Percentiles rank a stretch among this genome's conserved stretches.
phyloP scores from a whole-genome alignment of 345 rosid species.

The Leavenworthia alabamica region DNA sequence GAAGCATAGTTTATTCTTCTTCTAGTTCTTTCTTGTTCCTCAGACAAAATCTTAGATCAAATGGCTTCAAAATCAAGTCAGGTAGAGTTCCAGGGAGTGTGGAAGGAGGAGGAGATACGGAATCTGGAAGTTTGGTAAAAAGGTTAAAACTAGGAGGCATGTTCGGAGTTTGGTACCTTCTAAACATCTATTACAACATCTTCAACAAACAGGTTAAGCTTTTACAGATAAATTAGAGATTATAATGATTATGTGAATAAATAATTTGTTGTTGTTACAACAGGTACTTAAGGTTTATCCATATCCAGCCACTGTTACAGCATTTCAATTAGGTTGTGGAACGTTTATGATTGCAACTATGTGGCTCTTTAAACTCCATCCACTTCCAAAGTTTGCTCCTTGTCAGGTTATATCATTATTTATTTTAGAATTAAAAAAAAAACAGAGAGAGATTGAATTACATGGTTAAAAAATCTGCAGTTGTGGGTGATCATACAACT shows the following conservation, averaged over 20 bases:
- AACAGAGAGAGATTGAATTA: not conserved
- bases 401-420: too few relatives aligned
- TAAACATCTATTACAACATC: slow-evolving; percentile 70
- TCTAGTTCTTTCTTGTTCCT: not conserved
- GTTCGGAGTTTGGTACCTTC: slow-evolving; percentile 64
- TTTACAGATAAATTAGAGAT: too few relatives aligned
- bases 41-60: slow-evolving; percentile 7
- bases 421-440: too few relatives aligned
- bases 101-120: slow-evolving; percentile 22
- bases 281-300: slow-evolving; percentile 72
- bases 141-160: slow-evolving; percentile 43
- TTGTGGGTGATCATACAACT: slow-evolving; percentile 56
- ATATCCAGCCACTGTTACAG: slow-evolving; percentile 79
- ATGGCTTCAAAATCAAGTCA: slow-evolving; percentile 37
- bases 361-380: slow-evolving; percentile 69
- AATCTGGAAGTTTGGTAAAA: slow-evolving; percentile 19
- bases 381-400: slow-evolving; percentile 50
- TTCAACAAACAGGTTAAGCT: slow-evolving; percentile 80
- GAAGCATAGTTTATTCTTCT: slow-evolving; percentile 2
- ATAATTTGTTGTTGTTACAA: too few relatives aligned
- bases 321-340: slow-evolving; percentile 77
- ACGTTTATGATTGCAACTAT: slow-evolving; percentile 44
- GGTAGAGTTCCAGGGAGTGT: slow-evolving; percentile 40
- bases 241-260: too few relatives aligned
- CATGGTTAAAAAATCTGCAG: slow-evolving; percentile 32